Evolutionary conservation across 176 grass and related monocot genomes (phyloP), one percentile per base, ranked within the genome.

Genomic region (Triticum timopheevii): DNA sequence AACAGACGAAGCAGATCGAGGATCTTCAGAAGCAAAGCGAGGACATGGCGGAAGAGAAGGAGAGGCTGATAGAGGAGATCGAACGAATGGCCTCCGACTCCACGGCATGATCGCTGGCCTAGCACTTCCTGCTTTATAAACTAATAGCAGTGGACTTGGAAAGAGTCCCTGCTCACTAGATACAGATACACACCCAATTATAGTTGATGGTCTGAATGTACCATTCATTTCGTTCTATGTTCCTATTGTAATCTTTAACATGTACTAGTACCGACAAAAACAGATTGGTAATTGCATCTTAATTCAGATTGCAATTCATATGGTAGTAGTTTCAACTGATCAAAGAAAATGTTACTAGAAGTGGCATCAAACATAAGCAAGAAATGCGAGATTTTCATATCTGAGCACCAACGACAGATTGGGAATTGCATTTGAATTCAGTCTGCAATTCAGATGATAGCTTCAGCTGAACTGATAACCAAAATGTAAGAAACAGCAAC

Each of bases 11-110:
- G 80, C 93, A 92, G 70, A 92, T 92, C 0, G 90, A 95, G 47
- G 93, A 95, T 77, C 93, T 95, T 89, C 90, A 92, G 81, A 92
- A 90, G 86, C 88, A 92, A 86, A 95, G 92, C 4, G 90, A 90
- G 38, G 90, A 95, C 20, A 75, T 95, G 39, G 69, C 17, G 0
- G 93, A 92, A 27, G 90, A 92, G 62, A 95, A 90, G 50, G 80
- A 84, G 7, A 69, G 83, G 15, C 59, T 95, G 20, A 31, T 92
- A 33, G 93, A 95, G 78, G 93, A 95, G 83, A 95, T 92, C 0
- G 88, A 89, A 72, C 82, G 88, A 67, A 87, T 95, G 2, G 47
- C 82, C 27, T 79, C 87, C 12, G 84, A 90, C 56, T 15, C 50
- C 27, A 78, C 62, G 63, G 68, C 76, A 78, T 95, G 80, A 94